A percentile compares a stretch with the other conserved stretches of the same genome.
phyloP scores from a whole-genome alignment of 2,329 filamentous ascomycete genomes.

The Bretziella fagacearum region DNA sequence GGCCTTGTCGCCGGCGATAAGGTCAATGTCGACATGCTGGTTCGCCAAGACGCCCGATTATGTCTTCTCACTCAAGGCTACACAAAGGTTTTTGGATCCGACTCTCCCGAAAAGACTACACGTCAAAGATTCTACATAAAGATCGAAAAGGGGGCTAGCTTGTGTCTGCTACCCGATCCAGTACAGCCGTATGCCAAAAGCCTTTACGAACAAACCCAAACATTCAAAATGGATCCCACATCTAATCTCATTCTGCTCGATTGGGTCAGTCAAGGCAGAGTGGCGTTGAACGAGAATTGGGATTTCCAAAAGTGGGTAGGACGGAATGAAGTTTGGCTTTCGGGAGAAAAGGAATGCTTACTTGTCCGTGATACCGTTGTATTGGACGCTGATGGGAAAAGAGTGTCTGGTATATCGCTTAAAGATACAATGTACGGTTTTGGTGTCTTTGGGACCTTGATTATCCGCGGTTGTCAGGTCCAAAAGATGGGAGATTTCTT shows the following conservation, averaged over 20 bases:
- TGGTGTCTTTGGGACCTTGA: constrained; percentile 67
- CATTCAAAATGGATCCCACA: constrained; percentile 44
- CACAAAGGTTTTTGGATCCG: constrained; percentile 88
- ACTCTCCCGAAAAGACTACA: constrained; percentile 36
- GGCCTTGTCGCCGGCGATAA: constrained; percentile 78
- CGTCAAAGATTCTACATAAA: constrained; percentile 37
- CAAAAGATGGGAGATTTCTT: constrained; percentile 54
- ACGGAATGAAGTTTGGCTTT: constrained; percentile 69
- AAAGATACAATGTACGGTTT: constrained; percentile 54
- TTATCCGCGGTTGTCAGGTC: constrained; percentile 60
- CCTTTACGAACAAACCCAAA: constrained; percentile 69
- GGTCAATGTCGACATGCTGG: constrained; percentile 53
- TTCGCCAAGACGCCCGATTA: constrained; percentile 49
- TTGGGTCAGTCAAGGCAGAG: constrained; percentile 83
- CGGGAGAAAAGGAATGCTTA: constrained; percentile 30
- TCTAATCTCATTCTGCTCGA: constrained; percentile 67
- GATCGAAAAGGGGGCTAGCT: constrained; percentile 33
- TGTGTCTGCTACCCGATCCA: constrained; percentile 70
- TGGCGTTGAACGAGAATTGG: constrained; percentile 79
- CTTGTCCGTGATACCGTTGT: constrained; percentile 75
- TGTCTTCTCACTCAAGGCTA: constrained; percentile 57
- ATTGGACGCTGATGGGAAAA: constrained; percentile 40
- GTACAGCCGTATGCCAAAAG: constrained; percentile 79
- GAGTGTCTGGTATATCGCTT: constrained; percentile 26
- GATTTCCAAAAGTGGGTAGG: constrained; percentile 63